A percentile compares a stretch with the other conserved stretches of the same genome.
Evolutionary conservation across 345 rosid species (phyloP).

Genomic region (Aurinia saxatilis): DNA sequence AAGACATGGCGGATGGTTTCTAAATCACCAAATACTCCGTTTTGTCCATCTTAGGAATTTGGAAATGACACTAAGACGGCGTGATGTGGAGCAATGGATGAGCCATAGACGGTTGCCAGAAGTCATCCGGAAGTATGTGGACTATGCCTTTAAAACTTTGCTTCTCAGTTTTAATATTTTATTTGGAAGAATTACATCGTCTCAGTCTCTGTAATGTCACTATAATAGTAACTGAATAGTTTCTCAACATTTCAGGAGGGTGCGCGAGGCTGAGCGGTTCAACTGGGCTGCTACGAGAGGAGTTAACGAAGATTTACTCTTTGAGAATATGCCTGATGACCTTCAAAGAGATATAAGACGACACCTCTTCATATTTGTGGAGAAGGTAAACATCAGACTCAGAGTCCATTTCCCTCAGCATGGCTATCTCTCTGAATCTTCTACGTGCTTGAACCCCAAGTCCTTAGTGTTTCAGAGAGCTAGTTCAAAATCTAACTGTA

Average conservation of each 20-base stretch:
- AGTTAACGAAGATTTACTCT: constrained; percentile 60
- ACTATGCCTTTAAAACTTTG: not conserved
- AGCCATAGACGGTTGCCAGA: constrained; percentile 74
- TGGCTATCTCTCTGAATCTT: not conserved
- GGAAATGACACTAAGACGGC: constrained; percentile 79
- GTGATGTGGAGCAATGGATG: constrained; percentile 98
- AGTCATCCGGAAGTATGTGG: constrained; percentile 50
- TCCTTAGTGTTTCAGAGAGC: not conserved
- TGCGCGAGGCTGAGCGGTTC: constrained; percentile 72
- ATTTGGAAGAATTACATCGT: not conserved
- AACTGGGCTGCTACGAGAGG: constrained; percentile 94
- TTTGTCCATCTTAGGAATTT: constrained; percentile 43
- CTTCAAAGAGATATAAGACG: constrained; percentile 85
- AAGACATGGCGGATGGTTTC: constrained; percentile 2
- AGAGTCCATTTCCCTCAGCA: not conserved
- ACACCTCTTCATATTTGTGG: constrained; percentile 73
- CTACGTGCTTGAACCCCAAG: not conserved
- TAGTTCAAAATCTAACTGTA: not conserved
- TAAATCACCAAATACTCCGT: not conserved
- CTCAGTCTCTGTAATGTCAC: not conserved
- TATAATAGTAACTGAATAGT: not conserved
- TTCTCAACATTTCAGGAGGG: constrained; percentile 42
- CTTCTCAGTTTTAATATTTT: not conserved
- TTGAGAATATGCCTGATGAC: constrained; percentile 81
- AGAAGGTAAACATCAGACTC: constrained; percentile 43